A percentile compares a stretch with the other conserved stretches of the same genome.
These are phyloP conservation scores for Carpinus viminea DNA, from an alignment of 306 rosid species.

Conservation along the genomic window DNA sequence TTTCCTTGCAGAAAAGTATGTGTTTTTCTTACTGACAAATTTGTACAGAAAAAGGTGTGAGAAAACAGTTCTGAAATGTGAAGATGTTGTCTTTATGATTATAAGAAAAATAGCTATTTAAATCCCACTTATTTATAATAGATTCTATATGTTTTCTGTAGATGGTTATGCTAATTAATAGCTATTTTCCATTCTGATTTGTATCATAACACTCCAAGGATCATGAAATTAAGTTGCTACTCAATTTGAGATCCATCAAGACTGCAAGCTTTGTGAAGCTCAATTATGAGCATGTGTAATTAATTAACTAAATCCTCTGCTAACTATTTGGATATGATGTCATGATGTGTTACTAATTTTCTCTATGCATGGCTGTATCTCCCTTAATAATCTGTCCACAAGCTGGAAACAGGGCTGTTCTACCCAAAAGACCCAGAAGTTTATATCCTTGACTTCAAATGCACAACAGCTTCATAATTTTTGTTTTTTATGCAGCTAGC, in stretches of 20 bases:
- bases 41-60: not conserved
- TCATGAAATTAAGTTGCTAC: not conserved
- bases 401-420: not conserved
- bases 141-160: too few relatives aligned
- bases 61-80: not conserved
- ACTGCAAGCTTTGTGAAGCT: not conserved
- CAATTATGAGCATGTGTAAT: not conserved
- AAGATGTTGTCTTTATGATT: too few relatives aligned
- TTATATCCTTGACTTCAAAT: not conserved
- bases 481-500: constrained; percentile 44
- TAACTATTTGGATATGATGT: not conserved
- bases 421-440: not conserved
- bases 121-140: too few relatives aligned
- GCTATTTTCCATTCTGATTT: not conserved
- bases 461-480: not conserved
- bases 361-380: not conserved
- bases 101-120: not conserved
- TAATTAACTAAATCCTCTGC: not conserved
- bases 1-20: not conserved
- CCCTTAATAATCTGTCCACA: not conserved
- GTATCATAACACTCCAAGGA: not conserved
- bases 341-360: not conserved
- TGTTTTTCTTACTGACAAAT: not conserved
- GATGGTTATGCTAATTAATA: not conserved
- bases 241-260: not conserved